Evolutionary conservation across 2,329 filamentous ascomycete species (phyloP).

Genomic region (Myriosclerotinia curreyana): DNA sequence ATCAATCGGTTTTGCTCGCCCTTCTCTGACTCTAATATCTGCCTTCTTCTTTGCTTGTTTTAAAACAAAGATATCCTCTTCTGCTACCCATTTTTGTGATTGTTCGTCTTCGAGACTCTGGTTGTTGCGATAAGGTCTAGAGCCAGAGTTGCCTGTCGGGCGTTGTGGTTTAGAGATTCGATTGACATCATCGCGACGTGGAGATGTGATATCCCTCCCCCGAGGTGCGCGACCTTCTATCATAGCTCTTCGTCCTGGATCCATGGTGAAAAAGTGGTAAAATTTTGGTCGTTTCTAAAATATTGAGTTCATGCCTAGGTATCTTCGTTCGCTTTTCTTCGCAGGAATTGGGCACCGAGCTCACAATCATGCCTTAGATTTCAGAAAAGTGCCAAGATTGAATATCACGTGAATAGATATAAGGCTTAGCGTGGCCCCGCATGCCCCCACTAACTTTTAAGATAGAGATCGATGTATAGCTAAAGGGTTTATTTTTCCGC

Average conservation of each 20-base stretch:
- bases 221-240: conserved; percentile 40
- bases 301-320: background rate
- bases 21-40: conserved; percentile 87
- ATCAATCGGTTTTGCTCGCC: conserved; percentile 87
- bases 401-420: background rate
- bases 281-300: background rate
- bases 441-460: background rate
- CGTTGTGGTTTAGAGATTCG: conserved; percentile 54
- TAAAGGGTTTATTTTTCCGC: too few relatives aligned
- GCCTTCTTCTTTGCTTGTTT: conserved; percentile 98
- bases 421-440: conserved; percentile 6
- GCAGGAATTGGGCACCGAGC: background rate
- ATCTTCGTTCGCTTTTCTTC: background rate
- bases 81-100: conserved; percentile 79
- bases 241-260: conserved; percentile 38
- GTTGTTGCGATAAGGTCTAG: conserved; percentile 34
- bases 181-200: conserved; percentile 53
- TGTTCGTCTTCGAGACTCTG: conserved; percentile 61
- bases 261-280: conserved; percentile 29
- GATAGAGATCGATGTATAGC: too few relatives aligned
- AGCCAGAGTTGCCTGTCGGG: conserved; percentile 34
- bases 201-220: conserved; percentile 52
- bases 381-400: background rate
- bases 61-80: conserved; percentile 93
- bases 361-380: background rate